Conservation (phyloP, 225 moss, liverwort and hornwort species). For the Bryum argenteum region DNA sequence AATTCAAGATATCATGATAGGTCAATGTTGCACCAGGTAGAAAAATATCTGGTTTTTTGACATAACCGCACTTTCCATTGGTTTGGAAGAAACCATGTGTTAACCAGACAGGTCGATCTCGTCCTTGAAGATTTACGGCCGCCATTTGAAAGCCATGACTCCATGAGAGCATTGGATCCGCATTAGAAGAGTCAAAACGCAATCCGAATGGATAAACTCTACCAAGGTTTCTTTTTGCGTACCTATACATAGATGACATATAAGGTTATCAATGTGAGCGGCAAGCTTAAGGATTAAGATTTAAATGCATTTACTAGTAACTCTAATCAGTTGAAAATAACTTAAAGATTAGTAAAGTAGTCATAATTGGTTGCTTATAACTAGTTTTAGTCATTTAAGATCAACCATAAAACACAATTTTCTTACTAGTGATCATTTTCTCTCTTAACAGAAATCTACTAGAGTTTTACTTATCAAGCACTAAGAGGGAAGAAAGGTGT, state of each 20-base stretch:
- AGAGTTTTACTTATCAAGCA: too few relatives aligned
- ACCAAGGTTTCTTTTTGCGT: conserved; percentile 73
- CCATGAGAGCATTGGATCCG: conserved; percentile 84
- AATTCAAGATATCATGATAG: conserved; percentile 22
- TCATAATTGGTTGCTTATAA: too few relatives aligned
- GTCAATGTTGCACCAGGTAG: conserved; percentile 32
- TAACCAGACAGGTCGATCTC: conserved; percentile 77
- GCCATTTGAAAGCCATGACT: conserved; percentile 91
- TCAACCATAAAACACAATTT: too few relatives aligned
- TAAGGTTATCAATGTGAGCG: too few relatives aligned
- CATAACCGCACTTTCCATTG: conserved; percentile 72
- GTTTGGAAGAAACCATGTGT: conserved; percentile 60
- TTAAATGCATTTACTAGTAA: too few relatives aligned
- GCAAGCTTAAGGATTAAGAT: too few relatives aligned
- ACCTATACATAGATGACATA: conserved; percentile 36
- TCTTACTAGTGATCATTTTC: too few relatives aligned
- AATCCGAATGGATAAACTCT: conserved; percentile 91
- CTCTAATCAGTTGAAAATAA: too few relatives aligned
- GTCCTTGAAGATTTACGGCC: conserved; percentile 82
- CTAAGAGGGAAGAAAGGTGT: too few relatives aligned
- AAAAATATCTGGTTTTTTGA: conserved; percentile 69
- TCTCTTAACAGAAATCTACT: too few relatives aligned
- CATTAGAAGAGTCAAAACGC: conserved; percentile 88
- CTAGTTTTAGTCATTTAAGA: too few relatives aligned
- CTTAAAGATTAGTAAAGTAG: too few relatives aligned